These are phyloP conservation scores for Trametes villosa DNA, from an alignment of 768 basidiomycete genomes.

Conservation along the genomic window DNA sequence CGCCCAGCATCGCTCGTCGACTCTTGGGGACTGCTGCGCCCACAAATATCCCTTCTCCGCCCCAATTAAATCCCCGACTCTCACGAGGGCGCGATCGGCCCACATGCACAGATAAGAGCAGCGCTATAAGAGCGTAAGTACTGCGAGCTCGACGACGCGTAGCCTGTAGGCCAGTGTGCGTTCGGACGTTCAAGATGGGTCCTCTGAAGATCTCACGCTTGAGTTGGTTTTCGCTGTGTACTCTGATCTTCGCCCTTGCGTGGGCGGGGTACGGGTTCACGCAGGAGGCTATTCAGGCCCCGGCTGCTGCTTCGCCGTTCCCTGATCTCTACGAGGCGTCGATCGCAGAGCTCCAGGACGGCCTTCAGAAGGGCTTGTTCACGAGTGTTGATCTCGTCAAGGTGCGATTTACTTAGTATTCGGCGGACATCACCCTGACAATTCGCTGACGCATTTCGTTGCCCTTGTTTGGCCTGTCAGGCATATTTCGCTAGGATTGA, in stretches of 20 bases:
- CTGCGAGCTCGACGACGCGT: too few relatives aligned
- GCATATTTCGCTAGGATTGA: constrained; percentile 70
- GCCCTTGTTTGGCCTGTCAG: constrained; percentile 38
- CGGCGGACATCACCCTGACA: not conserved
- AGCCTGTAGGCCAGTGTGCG: too few relatives aligned
- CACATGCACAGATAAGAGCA: too few relatives aligned
- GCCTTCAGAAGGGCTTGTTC: constrained; percentile 54
- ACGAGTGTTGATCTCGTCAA: constrained; percentile 66
- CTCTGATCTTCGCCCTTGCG: not conserved
- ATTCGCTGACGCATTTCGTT: not conserved
- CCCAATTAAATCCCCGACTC: too few relatives aligned
- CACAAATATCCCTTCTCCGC: too few relatives aligned
- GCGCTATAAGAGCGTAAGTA: too few relatives aligned
- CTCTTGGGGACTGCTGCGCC: too few relatives aligned
- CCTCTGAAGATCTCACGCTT: not conserved
- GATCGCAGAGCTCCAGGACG: constrained; percentile 53
- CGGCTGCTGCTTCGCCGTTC: not conserved
- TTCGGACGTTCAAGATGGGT: too few relatives aligned
- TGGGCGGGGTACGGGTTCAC: constrained; percentile 2
- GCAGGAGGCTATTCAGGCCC: not conserved
- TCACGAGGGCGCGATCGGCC: too few relatives aligned
- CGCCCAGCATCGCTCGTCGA: too few relatives aligned
- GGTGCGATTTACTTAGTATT: constrained; percentile 35
- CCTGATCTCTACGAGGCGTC: constrained; percentile 69
- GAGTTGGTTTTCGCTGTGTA: not conserved